Evolutionary conservation across 164 flowering plant genomes (phyloP).

Genomic region (Euptelea pleiosperma): DNA sequence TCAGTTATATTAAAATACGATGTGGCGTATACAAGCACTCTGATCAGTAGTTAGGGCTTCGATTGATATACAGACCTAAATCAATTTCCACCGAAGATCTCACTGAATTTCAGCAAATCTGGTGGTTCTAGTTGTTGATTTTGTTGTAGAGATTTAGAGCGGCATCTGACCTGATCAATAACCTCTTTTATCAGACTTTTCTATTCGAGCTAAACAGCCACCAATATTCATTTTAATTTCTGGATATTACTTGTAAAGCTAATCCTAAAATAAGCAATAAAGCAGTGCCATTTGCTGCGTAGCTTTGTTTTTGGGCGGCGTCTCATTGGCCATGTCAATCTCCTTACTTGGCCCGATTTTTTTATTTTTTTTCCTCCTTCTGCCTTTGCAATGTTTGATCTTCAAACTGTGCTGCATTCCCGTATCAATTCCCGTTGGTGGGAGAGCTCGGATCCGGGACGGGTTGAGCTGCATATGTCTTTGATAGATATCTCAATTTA

Average conservation of each 20-base stretch:
- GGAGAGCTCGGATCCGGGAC: too few species aligned
- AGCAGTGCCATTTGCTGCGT: neutral
- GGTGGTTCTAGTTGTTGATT: neutral
- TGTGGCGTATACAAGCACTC: neutral
- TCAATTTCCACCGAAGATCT: neutral
- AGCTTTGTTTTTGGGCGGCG: too few species aligned
- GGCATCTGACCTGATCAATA: neutral
- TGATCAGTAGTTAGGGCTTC: neutral
- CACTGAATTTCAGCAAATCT: constrained; percentile 4
- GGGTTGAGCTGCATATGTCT: neutral
- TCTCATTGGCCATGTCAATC: too few species aligned
- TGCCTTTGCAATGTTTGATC: too few species aligned
- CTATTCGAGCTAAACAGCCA: too few species aligned
- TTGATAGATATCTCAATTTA: too few species aligned
- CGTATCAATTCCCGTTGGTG: too few species aligned
- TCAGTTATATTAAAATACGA: neutral
- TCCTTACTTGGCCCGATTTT: neutral
- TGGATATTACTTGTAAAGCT: neutral
- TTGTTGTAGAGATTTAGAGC: neutral
- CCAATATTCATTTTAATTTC: too few species aligned
- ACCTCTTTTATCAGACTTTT: too few species aligned
- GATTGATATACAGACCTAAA: neutral
- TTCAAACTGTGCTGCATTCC: too few species aligned
- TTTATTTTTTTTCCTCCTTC: neutral
- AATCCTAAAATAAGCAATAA: neutral